Evolutionary conservation across 345 rosid species (phyloP), one percentile per base, ranked within the genome.

Genomic region (Raphanus sativus): DNA sequence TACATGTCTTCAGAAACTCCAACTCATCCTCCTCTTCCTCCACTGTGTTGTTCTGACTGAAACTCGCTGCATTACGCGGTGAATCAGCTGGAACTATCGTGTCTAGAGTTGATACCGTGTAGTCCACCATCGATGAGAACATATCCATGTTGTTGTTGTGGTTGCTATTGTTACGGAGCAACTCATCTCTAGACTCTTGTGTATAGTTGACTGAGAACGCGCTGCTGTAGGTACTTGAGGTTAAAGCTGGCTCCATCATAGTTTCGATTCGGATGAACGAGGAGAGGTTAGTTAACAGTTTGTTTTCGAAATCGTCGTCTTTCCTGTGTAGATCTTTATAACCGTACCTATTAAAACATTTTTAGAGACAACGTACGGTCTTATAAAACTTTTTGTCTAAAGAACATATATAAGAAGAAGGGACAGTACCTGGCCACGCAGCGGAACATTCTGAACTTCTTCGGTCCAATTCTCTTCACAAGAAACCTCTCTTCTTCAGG

Each of bases 241-340:
- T 34, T 34, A 8, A 89, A 78, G 87, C 98, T 2, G 92, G 56
- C 87, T 89, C 92, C 97, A 89, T 91, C 89, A 91, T 81, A 3
- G 84, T 77, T 64, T 91, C 94, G 6, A 89, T 89, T 64, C 86
- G 83, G 24, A 88, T 86, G 11, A 84, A 89, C 73, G 82, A 29
- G 82, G 85, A 87, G 54, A 91, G 86, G 81, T 73, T 84, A 91
- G 89, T 8, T 8, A 34, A 40, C 84, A 34, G 40, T 34, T 34
- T 34, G 89, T 70, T 81, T 86, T 89, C 97, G 34, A 91, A 91
- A 26, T 89, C 79, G 10, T 89, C 92, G 54, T 89, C 93, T 82
- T 86, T 89, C 84, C 82, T 87, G 69, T 87, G 97, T 71, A 91
- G 85, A 81, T 91, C 94, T 75, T 84, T 86, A 67, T 91, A 91